These are phyloP conservation scores for Cantharellus anzutake DNA, from an alignment of 768 basidiomycete genomes.

Conservation along the genomic window DNA sequence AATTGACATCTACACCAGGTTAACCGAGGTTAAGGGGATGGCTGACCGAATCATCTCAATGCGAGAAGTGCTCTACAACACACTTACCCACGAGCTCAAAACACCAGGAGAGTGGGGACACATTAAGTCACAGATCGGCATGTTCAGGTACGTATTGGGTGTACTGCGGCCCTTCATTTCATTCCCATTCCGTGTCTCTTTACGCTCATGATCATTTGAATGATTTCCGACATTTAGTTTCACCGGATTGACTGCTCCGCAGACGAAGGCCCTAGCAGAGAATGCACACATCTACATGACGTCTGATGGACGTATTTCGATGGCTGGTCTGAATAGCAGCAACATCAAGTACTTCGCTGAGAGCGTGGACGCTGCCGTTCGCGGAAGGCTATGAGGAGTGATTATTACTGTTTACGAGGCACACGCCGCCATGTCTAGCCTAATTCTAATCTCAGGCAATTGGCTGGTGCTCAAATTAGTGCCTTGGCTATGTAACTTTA, in stretches of 20 bases:
- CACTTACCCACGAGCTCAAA: constrained; percentile 54
- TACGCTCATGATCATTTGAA: neutral
- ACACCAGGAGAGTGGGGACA: constrained; percentile 94
- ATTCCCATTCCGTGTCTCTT: neutral
- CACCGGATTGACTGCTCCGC: constrained; percentile 63
- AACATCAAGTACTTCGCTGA: constrained; percentile 88
- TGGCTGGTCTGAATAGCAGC: constrained; percentile 70
- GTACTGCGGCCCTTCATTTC: neutral
- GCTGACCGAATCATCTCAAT: constrained; percentile 87
- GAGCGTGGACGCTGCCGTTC: constrained; percentile 22
- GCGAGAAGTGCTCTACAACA: constrained; percentile 64
- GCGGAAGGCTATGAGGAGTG: constrained; percentile 4
- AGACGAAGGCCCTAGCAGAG: constrained; percentile 67
- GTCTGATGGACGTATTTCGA: constrained; percentile 80
- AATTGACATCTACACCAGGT: constrained; percentile 20
- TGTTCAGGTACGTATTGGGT: constrained; percentile 60
- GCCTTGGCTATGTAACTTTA: too few species aligned
- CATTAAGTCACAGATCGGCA: constrained; percentile 90
- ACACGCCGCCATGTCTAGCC: too few species aligned
- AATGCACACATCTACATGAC: constrained; percentile 91
- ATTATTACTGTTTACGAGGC: neutral
- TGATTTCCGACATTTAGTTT: constrained; percentile 29
- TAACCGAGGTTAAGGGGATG: constrained; percentile 86
- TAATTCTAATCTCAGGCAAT: too few species aligned
- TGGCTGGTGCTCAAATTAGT: too few species aligned